phyloP scores from a whole-genome alignment of 108 stramenopile genomes.

The Conticribra guillardii region DNA sequence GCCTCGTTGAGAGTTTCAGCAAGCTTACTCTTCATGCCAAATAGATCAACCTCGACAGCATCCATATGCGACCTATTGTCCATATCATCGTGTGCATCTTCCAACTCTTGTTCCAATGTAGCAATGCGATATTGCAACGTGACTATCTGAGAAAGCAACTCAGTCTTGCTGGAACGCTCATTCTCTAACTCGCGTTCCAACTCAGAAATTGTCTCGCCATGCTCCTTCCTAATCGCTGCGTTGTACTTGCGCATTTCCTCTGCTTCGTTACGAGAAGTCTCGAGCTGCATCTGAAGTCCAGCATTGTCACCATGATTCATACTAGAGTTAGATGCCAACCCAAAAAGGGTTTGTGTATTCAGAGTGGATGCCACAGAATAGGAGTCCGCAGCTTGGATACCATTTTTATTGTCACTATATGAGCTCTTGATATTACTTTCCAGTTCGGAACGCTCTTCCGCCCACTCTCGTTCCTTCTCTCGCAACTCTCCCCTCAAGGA shows the following conservation, averaged over 20 bases:
- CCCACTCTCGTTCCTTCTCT: slow-evolving; percentile 25
- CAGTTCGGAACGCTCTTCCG: slow-evolving; percentile 14
- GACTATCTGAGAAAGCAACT: slow-evolving; percentile 28
- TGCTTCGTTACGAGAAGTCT: slow-evolving; percentile 27
- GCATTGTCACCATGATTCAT: slow-evolving; percentile 2
- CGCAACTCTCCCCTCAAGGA: slow-evolving; percentile 11
- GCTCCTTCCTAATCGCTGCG: slow-evolving; percentile 33
- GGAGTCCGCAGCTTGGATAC: neutral
- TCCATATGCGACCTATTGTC: neutral
- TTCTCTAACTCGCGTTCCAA: slow-evolving; percentile 34
- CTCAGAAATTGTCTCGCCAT: slow-evolving; percentile 29
- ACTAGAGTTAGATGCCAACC: neutral
- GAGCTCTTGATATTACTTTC: slow-evolving; percentile 25
- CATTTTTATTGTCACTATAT: slow-evolving; percentile 1
- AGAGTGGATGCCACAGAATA: slow-evolving; percentile 13
- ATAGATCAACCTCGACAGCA: slow-evolving; percentile 25
- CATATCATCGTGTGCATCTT: slow-evolving; percentile 15
- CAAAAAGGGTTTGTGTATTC: neutral
- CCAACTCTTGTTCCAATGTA: slow-evolving; percentile 36
- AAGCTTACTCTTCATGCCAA: slow-evolving; percentile 11
- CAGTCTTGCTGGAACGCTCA: slow-evolving; percentile 23
- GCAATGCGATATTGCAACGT: slow-evolving; percentile 31
- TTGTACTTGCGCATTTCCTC: slow-evolving; percentile 46
- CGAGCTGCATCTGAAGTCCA: slow-evolving; percentile 18
- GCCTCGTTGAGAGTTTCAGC: slow-evolving; percentile 11